phyloP scores from a whole-genome alignment of 768 basidiomycete species.

The Boletus rubescentipes region DNA sequence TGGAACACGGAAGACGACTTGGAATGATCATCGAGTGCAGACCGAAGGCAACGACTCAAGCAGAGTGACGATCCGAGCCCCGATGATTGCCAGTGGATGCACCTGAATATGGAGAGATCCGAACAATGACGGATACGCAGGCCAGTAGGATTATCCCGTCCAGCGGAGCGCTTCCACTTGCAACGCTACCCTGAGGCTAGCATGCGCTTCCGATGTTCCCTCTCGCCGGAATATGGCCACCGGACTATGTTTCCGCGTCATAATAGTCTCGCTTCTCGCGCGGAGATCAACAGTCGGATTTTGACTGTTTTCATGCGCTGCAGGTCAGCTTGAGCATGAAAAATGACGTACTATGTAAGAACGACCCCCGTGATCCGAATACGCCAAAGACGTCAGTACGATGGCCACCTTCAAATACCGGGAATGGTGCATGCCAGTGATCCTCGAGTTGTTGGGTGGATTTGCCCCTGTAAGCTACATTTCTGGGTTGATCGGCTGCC shows the following conservation, averaged over 20 bases:
- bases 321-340: background rate
- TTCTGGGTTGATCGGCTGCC: constrained; percentile 17
- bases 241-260: background rate
- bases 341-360: constrained; percentile 8
- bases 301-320: background rate
- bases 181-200: background rate
- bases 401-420: background rate
- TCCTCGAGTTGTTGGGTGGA: constrained; percentile 15
- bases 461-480: background rate
- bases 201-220: background rate
- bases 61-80: background rate
- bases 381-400: constrained; percentile 6
- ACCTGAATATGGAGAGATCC: constrained; percentile 1
- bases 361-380: constrained; percentile 8
- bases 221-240: background rate
- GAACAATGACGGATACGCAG: constrained; percentile 2
- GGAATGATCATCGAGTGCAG: background rate
- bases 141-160: constrained; percentile 6
- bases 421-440: background rate
- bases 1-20: background rate
- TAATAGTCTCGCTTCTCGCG: background rate
- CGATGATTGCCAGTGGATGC: constrained; percentile 1
- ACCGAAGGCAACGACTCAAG: background rate
- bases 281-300: background rate
- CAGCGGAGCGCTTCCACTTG: constrained; percentile 16